Base-by-base conservation (phyloP, 306 rosid species). In the Lagenaria siceraria region DNA sequence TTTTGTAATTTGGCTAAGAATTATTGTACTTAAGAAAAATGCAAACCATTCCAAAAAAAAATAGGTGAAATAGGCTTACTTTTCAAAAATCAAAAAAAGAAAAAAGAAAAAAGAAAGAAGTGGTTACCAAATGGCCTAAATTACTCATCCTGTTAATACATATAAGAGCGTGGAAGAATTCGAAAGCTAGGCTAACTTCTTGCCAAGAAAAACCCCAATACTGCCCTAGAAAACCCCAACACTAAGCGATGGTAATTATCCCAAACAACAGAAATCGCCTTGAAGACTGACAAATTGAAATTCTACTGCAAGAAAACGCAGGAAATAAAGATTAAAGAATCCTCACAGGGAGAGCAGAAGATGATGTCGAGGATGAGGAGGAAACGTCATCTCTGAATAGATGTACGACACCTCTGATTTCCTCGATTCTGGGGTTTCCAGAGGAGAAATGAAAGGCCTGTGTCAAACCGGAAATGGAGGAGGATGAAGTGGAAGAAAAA, bases 341-440 rank as follows among this genome's bases (percentile, higher is more conserved):
- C n/a, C 77, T 79, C 83, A 93, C 98, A 6, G 97, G 97, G 22
- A 90, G 96, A 77, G 80, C 7, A 65, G 84, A 55, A 64, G 89
- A 9, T 52, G 83, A 61, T 33, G 75, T 42, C 8, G 76, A 80
- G 9, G 82, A 72, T 11, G 78, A 72, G 7, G 83, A 51, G 46
- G 87, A 78, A 31, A 76, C 46, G 38, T 85, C 89, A n/a, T 89
- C 87, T 63, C 89, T 87, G 80, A 81, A 89, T 72, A 95, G 96
- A 78, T 87, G 93, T 89, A 95, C 90, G 85, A 92, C 90, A 65
- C 98, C 98, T 8, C 93, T 88, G 42, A 91, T 88, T 80, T 95
- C 98, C 53, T 95, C 98, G 74, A 95, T 89, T 88, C 97, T 95
- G 86, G 97, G 97, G 93, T 95, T 95, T 85, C 98, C 98, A 14